Percentiles rank a stretch among this genome's conserved stretches.
These are phyloP conservation scores for Xylaria sp. DNA, from an alignment of 2,329 filamentous ascomycete genomes.

Conservation along the genomic window DNA sequence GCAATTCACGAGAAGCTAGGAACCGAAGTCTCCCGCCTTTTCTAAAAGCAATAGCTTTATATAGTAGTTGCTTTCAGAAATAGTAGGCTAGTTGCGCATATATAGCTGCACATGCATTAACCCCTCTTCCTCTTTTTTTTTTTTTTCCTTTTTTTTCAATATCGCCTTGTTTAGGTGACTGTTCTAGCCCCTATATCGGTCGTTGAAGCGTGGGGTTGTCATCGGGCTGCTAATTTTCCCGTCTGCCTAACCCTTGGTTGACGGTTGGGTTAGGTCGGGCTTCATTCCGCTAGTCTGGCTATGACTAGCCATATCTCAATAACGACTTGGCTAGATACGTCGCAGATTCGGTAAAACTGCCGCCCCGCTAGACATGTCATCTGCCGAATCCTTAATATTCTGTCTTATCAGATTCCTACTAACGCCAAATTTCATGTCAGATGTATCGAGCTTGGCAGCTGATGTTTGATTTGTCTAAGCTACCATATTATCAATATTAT, in stretches of 20 bases:
- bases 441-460: background rate
- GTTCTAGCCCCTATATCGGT: background rate
- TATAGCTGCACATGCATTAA: background rate
- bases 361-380: background rate
- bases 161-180: background rate
- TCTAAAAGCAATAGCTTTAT: too few species aligned
- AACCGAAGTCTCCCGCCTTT: too few species aligned
- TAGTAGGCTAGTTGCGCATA: background rate
- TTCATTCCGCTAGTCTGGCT: background rate
- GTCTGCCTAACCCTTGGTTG: background rate
- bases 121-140: too few species aligned
- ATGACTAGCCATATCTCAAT: background rate
- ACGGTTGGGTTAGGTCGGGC: background rate
- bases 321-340: background rate
- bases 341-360: background rate
- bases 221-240: background rate
- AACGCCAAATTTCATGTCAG: background rate
- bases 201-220: background rate
- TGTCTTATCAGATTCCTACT: background rate
- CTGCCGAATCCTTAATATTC: background rate
- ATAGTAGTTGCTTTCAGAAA: background rate
- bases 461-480: slow-evolving; percentile 4
- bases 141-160: too few species aligned
- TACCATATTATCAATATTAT: slow-evolving; percentile 6
- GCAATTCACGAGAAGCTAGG: too few species aligned